Percentiles rank a stretch among this genome's conserved stretches.
These are phyloP conservation scores for Plenodomus biglobosus DNA, from an alignment of 2,329 filamentous ascomycete species.

Conservation along the genomic window DNA sequence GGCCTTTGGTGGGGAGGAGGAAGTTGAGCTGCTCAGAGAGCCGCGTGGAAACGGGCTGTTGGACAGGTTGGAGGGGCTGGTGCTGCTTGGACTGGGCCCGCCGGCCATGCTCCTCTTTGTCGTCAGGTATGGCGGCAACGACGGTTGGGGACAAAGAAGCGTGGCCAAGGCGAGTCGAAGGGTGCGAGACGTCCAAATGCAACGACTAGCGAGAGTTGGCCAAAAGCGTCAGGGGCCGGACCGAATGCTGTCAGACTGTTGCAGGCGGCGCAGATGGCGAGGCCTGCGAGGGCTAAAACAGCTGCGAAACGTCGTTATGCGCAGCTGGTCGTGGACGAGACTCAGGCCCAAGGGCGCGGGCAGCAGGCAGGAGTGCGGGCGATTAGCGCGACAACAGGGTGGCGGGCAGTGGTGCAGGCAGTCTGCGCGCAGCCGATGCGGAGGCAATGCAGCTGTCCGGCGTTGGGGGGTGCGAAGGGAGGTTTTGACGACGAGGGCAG, in stretches of 20 bases:
- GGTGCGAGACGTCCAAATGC: conserved; percentile 23
- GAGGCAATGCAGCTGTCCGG: conserved; percentile 17
- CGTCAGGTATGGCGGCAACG: conserved; percentile 27
- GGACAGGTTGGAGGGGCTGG: conserved; percentile 45
- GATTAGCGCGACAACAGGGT: conserved; percentile 14
- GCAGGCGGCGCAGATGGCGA: conserved; percentile 17
- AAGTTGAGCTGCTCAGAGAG: conserved; percentile 45
- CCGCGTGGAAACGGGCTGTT: conserved; percentile 45
- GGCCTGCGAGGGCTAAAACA: conserved; percentile 32
- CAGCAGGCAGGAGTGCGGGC: conserved; percentile 26
- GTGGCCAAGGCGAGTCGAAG: conserved; percentile 17
- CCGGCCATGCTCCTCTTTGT: conserved; percentile 45
- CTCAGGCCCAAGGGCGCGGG: conserved; percentile 19
- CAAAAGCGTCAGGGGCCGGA: conserved; percentile 24
- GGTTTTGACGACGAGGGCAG: conserved; percentile 7
- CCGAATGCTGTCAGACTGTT: conserved; percentile 16
- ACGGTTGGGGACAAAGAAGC: conserved; percentile 37
- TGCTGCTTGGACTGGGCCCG: conserved; percentile 47
- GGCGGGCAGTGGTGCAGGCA: conserved; percentile 7
- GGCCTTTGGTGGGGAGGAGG: conserved; percentile 44
- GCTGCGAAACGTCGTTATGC: conserved; percentile 41
- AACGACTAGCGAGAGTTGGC: conserved; percentile 18
- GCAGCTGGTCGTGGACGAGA: conserved; percentile 12
- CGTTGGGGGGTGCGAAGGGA: conserved; percentile 5
- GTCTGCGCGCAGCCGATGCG: conserved; percentile 14